Percentiles rank a stretch among this genome's conserved stretches.
These are phyloP conservation scores for Backusella morwellensis DNA, from an alignment of 192 early-diverging fungal genomes.

Conservation along the genomic window DNA sequence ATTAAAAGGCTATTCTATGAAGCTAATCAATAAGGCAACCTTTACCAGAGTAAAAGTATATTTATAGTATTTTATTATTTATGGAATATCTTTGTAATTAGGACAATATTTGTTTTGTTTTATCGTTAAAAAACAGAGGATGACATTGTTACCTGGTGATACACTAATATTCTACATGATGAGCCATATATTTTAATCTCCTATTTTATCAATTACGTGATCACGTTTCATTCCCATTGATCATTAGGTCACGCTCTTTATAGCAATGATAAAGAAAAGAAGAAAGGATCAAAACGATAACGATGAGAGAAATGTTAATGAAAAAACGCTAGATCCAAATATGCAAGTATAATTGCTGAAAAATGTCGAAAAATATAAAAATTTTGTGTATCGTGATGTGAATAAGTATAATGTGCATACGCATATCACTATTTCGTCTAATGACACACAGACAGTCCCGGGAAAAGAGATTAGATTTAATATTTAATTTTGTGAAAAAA, in stretches of 20 bases:
- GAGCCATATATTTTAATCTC: not conserved
- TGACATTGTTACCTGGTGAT: not conserved
- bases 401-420: not conserved
- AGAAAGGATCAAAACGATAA: not conserved
- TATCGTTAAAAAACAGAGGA: not conserved
- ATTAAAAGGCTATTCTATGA: too few species aligned
- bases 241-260: not conserved
- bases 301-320: not conserved
- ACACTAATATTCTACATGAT: not conserved
- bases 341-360: not conserved
- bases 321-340: not conserved
- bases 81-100: too few species aligned
- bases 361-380: not conserved
- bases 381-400: not conserved
- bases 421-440: not conserved
- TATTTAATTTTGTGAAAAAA: not conserved
- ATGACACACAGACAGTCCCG: not conserved
- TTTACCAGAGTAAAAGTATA: too few species aligned
- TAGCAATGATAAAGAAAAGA: not conserved
- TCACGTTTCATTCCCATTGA: not conserved
- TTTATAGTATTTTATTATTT: too few species aligned
- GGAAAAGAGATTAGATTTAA: not conserved
- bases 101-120: not conserved
- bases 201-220: not conserved
- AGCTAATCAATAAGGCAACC: too few species aligned